phyloP scores from a whole-genome alignment of 2,329 filamentous ascomycete genomes.

The Clarireedia hainanense region DNA sequence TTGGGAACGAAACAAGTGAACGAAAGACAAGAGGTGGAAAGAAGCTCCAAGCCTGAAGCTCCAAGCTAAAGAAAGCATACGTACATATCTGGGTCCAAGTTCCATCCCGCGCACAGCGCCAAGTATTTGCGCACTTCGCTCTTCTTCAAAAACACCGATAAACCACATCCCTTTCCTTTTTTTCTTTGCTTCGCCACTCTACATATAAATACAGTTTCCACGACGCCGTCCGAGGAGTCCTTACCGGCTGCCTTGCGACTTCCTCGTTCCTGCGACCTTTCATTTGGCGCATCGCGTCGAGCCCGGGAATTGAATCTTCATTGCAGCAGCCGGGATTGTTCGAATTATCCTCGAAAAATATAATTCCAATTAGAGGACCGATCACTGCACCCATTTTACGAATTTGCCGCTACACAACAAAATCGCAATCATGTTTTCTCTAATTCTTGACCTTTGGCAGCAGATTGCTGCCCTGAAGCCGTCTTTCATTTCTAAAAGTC shows the following conservation, averaged over 20 bases:
- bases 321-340: background rate
- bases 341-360: background rate
- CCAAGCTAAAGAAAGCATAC: background rate
- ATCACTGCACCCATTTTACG: background rate
- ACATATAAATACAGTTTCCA: background rate
- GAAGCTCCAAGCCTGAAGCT: no score
- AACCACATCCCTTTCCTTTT: background rate
- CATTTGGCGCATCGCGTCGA: conserved; percentile 5
- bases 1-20: background rate
- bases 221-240: conserved; percentile 1
- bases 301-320: background rate
- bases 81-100: no score
- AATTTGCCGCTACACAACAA: background rate
- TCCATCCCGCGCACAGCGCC: background rate
- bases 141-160: background rate
- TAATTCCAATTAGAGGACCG: background rate
- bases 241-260: conserved; percentile 2
- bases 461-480: conserved; percentile 45
- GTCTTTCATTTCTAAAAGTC: conserved; percentile 50
- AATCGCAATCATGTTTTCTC: conserved; percentile 19
- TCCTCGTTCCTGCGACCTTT: background rate
- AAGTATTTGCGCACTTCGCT: background rate
- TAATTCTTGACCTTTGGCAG: conserved; percentile 27
- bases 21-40: background rate
- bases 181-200: conserved; percentile 5